A percentile compares a stretch with the other conserved stretches of the same genome.
phyloP scores from a whole-genome alignment of 345 rosid genomes.

The Brassica cretica region DNA sequence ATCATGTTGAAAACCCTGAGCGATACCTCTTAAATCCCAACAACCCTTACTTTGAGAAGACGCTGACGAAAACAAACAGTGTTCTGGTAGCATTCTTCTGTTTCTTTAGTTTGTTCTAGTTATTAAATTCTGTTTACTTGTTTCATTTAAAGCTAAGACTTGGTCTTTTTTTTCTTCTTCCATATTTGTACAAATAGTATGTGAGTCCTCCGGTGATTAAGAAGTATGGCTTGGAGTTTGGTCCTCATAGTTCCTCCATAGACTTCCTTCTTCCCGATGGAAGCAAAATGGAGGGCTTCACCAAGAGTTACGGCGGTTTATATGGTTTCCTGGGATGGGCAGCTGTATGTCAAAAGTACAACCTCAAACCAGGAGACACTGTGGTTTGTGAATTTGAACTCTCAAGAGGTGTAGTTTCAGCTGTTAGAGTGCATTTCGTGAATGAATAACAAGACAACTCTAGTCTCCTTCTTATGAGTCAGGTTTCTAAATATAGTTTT shows the following conservation, averaged over 20 bases:
- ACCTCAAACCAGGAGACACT: conserved; percentile 11
- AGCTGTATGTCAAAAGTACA: background rate
- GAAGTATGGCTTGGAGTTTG: conserved; percentile 23
- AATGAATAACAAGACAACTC: background rate
- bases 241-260: background rate
- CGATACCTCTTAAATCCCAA: conserved; percentile 15
- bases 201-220: background rate
- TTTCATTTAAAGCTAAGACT: background rate
- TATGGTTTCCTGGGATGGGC: conserved; percentile 24
- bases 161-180: background rate
- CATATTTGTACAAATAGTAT: conserved; percentile 10
- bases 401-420: background rate
- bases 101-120: background rate
- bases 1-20: conserved; percentile 19
- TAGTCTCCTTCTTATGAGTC: background rate
- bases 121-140: background rate
- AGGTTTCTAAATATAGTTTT: background rate
- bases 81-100: conserved; percentile 26
- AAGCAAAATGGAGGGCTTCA: background rate
- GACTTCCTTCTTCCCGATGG: background rate
- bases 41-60: conserved; percentile 23
- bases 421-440: conserved; percentile 23
- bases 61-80: background rate
- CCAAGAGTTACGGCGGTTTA: background rate
- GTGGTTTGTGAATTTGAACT: conserved; percentile 33